These are phyloP conservation scores for Penicillium malachiteum DNA, from an alignment of 495 filamentous ascomycete genomes.

Conservation along the genomic window DNA sequence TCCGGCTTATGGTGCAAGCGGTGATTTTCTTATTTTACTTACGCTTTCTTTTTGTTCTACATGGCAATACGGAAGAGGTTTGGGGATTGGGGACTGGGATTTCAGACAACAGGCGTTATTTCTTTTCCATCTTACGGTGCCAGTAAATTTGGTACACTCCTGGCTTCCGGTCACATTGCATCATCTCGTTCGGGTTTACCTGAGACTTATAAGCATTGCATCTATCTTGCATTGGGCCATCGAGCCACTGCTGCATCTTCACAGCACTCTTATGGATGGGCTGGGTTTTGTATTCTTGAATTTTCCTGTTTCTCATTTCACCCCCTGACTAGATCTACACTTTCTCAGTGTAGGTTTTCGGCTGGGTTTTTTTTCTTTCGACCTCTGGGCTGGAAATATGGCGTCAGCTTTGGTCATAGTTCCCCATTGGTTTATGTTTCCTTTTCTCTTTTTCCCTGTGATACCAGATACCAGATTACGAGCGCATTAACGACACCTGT, in stretches of 20 bases:
- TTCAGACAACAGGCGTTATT: neutral
- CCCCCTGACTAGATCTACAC: neutral
- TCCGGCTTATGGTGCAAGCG: constrained; percentile 11
- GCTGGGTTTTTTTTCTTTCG: constrained; percentile 9
- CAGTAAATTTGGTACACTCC: constrained; percentile 3
- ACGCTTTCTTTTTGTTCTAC: neutral
- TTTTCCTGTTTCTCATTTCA: constrained; percentile 13
- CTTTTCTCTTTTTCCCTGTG: constrained; percentile 20
- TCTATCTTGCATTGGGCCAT: constrained; percentile 28
- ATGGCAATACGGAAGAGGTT: neutral
- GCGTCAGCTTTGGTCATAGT: constrained; percentile 22
- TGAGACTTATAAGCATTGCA: constrained; percentile 3
- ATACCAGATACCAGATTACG: constrained; percentile 48
- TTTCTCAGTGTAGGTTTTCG: neutral
- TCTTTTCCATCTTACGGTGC: constrained; percentile 1
- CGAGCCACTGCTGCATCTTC: constrained; percentile 27
- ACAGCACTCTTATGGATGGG: constrained; percentile 28
- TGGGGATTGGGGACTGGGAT: neutral
- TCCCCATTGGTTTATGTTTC: constrained; percentile 13
- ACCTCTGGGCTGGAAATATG: constrained; percentile 24
- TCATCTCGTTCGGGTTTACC: neutral
- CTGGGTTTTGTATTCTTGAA: constrained; percentile 19
- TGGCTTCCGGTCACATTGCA: constrained; percentile 9
- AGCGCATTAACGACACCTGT: constrained; percentile 26
- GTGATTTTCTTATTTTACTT: neutral